Percentiles rank a stretch among this genome's conserved stretches.
Conservation (phyloP, 2,329 filamentous ascomycete species). For the Pyricularia grisea region DNA sequence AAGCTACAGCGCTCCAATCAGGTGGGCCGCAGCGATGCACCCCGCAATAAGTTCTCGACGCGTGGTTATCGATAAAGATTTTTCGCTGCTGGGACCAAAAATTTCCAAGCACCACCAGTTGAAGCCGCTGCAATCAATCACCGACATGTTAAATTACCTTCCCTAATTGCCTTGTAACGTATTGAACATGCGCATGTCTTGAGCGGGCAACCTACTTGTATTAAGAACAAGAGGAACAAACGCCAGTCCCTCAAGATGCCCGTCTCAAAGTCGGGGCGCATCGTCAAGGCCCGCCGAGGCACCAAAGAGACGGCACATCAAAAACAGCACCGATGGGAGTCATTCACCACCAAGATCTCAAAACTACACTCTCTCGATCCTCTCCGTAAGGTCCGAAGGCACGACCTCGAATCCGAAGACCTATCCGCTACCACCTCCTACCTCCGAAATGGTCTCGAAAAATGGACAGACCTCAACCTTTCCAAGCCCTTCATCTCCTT, state of each 20-base stretch:
- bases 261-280: slow-evolving; percentile 54
- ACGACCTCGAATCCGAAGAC: slow-evolving; percentile 74
- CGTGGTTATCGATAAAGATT: neutral
- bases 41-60: neutral
- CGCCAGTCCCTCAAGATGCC: slow-evolving; percentile 39
- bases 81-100: neutral
- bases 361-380: slow-evolving; percentile 87
- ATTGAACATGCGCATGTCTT: neutral
- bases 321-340: slow-evolving; percentile 83
- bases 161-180: neutral
- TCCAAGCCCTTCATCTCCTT: slow-evolving; percentile 74
- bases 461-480: slow-evolving; percentile 88
- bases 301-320: slow-evolving; percentile 65
- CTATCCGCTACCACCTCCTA: slow-evolving; percentile 73
- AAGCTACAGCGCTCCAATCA: neutral
- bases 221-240: neutral
- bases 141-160: neutral
- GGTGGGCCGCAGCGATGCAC: neutral
- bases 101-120: neutral
- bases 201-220: neutral
- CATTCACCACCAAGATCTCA: slow-evolving; percentile 81
- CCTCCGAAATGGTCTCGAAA: slow-evolving; percentile 71
- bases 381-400: slow-evolving; percentile 76
- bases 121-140: neutral
- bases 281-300: slow-evolving; percentile 59